A percentile compares a stretch with the other conserved stretches of the same genome.
These are phyloP conservation scores for Sporothrix protearum DNA, from an alignment of 2,329 filamentous ascomycete species.

Conservation along the genomic window DNA sequence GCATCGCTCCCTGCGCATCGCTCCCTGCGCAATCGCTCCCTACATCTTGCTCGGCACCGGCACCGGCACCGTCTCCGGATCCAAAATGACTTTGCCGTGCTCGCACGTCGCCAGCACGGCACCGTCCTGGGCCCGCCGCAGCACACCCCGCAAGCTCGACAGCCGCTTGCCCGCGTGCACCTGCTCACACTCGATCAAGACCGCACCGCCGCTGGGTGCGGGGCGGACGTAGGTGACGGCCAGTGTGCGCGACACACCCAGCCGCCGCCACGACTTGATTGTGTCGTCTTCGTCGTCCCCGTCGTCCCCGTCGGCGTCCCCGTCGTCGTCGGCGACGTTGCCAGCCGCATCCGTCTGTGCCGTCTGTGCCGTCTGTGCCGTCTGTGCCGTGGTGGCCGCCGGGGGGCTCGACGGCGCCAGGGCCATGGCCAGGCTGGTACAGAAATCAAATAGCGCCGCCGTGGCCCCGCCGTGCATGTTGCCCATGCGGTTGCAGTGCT, in stretches of 20 bases:
- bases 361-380: no score
- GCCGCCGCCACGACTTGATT: constrained; percentile 45
- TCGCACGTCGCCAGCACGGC: constrained; percentile 56
- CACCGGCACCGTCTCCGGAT: constrained; percentile 36
- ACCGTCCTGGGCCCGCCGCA: constrained; percentile 53
- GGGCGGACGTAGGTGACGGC: constrained; percentile 66
- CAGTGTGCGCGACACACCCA: constrained; percentile 64
- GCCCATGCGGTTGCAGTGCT: constrained; percentile 51
- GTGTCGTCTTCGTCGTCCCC: background rate
- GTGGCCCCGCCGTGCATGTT: constrained; percentile 62
- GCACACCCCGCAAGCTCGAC: constrained; percentile 51
- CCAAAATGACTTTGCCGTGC: constrained; percentile 62
- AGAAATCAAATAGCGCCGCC: constrained; percentile 64
- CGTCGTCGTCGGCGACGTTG: background rate
- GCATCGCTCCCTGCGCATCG: no score
- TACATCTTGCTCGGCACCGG: background rate
- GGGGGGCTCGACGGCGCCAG: constrained; percentile 42
- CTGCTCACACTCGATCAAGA: constrained; percentile 55
- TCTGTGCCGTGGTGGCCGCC: constrained; percentile 34
- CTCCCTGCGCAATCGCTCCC: no score
- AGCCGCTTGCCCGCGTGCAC: constrained; percentile 56
- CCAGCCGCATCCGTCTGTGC: constrained; percentile 39
- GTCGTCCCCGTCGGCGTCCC: no score
- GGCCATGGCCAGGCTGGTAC: constrained; percentile 57
- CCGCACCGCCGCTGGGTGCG: constrained; percentile 48